These are phyloP conservation scores for Plasmodium knowlesi DNA, from an alignment of 169 alveolate species.

Conservation along the genomic window DNA sequence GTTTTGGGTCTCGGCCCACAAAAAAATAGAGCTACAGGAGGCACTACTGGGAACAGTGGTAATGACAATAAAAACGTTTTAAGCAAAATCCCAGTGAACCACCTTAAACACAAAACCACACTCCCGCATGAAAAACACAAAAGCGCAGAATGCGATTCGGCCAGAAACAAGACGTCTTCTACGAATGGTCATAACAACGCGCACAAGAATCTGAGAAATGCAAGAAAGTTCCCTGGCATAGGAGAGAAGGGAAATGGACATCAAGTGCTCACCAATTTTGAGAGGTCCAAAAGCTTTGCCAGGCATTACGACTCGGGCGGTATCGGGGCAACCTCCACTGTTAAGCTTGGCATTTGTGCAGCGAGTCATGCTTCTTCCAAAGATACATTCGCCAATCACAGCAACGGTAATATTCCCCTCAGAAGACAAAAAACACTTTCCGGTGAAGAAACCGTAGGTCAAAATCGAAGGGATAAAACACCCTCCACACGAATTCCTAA, in stretches of 20 bases:
- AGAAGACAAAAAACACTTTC: slow-evolving; percentile 23
- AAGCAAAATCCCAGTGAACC: not conserved
- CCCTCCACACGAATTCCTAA: not conserved
- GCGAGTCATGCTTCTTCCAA: not conserved
- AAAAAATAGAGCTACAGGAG: slow-evolving; percentile 11
- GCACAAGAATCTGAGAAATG: not conserved
- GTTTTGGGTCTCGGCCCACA: not conserved
- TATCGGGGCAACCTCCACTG: not conserved
- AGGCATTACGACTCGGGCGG: not conserved
- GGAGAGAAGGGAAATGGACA: slow-evolving; percentile 1
- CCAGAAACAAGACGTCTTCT: not conserved
- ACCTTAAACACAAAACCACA: not conserved
- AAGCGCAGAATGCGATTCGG: slow-evolving; percentile 16
- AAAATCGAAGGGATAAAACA: not conserved
- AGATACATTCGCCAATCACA: not conserved
- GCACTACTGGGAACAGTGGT: not conserved
- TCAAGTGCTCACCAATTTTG: not conserved
- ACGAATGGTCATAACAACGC: not conserved
- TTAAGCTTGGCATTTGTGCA: not conserved
- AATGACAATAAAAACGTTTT: not conserved
- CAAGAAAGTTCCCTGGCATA: not conserved
- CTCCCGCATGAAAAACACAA: not conserved
- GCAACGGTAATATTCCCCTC: not conserved
- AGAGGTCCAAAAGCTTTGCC: slow-evolving; percentile 19
- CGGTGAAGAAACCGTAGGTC: slow-evolving; percentile 11